phyloP scores from a whole-genome alignment of 306 rosid genomes.

The Prunus campanulata region DNA sequence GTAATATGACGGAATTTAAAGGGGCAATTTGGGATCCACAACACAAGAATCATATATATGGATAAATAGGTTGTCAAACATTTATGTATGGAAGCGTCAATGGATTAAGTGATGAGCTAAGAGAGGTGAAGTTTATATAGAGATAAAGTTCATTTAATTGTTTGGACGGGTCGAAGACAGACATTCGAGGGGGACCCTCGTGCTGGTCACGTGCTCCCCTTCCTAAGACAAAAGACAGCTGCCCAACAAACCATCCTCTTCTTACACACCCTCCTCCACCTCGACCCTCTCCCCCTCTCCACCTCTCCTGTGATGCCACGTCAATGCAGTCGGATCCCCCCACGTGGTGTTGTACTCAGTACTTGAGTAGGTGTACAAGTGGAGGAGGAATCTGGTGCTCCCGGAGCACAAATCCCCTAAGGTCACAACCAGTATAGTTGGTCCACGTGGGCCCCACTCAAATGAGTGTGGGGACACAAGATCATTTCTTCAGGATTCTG shows the following conservation, averaged over 20 bases:
- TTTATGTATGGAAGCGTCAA: not conserved
- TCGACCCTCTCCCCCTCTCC: conserved; percentile 13
- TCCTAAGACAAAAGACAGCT: conserved; percentile 38
- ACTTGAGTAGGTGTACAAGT: not conserved
- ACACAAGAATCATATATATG: not conserved
- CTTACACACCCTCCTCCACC: conserved; percentile 22
- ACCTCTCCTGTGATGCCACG: conserved; percentile 24
- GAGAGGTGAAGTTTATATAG: not conserved
- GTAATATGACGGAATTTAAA: not conserved
- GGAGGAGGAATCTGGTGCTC: not conserved
- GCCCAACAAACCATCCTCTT: conserved; percentile 40
- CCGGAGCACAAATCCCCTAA: not conserved
- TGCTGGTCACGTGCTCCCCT: conserved; percentile 46
- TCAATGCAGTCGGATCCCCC: conserved; percentile 19
- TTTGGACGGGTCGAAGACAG: conserved; percentile 45
- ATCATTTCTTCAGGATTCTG: not conserved
- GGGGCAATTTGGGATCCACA: not conserved
- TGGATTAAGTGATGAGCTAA: not conserved
- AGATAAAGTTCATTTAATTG: conserved; percentile 9
- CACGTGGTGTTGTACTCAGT: conserved; percentile 31
- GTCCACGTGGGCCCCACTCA: not conserved
- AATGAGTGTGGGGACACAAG: not conserved
- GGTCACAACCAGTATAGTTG: not conserved
- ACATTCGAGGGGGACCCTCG: conserved; percentile 51
- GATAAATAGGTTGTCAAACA: not conserved